Evolutionary conservation across 495 filamentous ascomycete species (phyloP), one percentile per base, ranked within the genome.

Genomic region (Lasiosphaeriaceae sp.): DNA sequence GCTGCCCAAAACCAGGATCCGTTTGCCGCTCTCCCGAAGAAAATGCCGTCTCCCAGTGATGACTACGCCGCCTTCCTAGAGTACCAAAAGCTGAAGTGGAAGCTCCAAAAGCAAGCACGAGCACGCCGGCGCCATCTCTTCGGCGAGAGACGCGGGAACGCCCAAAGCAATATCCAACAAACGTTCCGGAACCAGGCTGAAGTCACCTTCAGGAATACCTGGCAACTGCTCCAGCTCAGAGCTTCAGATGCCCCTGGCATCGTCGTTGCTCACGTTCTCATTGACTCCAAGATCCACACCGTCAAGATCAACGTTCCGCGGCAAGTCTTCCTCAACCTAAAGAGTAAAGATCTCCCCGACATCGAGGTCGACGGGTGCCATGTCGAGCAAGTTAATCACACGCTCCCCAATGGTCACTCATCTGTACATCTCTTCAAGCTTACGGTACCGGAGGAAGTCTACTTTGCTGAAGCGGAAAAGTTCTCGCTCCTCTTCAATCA

Each of bases 1-100:
- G 68, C 77, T 14, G 82, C 70, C 8, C 81, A 85, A 31, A 81
- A 81, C 7, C 70, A 79, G 4, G 89, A 97, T 66, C 92, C 92
- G 5, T 96, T 89, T 66, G 87, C 92, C 21, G 85, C 79, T 55
- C 81, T 99, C 4, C 94, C 94, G 0, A 81, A 87, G 34, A 81
- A 79, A 50, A 97, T 97, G 90, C 95, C 94, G 19, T 81, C 79
- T 9, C 90, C 92, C 22, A 86, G 84, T 0, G 86, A 94, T 43
- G 90, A 99, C 71, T 99, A 99, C 57, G 73, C 81, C 21, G 90
- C 84, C 0, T 99, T 96, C 76, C 73, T 99, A 47, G 80, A 87
- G 67, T 99, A 99, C 65, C 94, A 99, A 66, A 99, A 99, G 72
- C 84, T 91, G 73, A 99, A 99, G 69, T 99, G 94, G 94, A 96